phyloP scores from a whole-genome alignment of 148 eudicot species.

The Linanthus parryae region DNA sequence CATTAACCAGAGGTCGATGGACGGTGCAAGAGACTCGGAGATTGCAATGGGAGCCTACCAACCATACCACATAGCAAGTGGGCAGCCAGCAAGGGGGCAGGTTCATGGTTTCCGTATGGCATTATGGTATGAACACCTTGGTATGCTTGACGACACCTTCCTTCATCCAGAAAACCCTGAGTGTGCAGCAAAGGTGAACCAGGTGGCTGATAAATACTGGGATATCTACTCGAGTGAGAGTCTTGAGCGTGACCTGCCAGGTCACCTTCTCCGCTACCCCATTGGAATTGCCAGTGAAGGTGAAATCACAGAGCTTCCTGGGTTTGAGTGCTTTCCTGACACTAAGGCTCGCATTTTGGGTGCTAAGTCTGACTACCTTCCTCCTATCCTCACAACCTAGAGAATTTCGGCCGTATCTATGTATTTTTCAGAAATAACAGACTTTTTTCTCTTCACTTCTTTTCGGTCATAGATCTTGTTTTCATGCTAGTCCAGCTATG shows the following conservation, averaged over 20 bases:
- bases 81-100: conserved; percentile 55
- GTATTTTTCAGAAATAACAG: too few species aligned
- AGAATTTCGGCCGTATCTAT: too few species aligned
- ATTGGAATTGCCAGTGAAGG: conserved; percentile 67
- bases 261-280: conserved; percentile 84
- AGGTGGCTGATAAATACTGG: conserved; percentile 67
- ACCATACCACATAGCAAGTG: conserved; percentile 42
- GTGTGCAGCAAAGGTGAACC: conserved; percentile 57
- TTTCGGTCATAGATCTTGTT: too few species aligned
- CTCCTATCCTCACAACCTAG: conserved; percentile 79
- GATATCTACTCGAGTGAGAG: conserved; percentile 52
- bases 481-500: too few species aligned
- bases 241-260: conserved; percentile 60
- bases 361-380: conserved; percentile 64
- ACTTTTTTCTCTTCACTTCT: too few species aligned
- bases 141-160: conserved; percentile 68
- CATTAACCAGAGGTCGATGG: conserved; percentile 88
- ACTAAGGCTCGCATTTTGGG: conserved; percentile 73
- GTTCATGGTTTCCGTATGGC: conserved; percentile 81
- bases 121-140: conserved; percentile 86
- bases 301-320: conserved; percentile 53
- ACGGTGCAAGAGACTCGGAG: conserved; percentile 72
- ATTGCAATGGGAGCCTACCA: conserved; percentile 87
- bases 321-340: conserved; percentile 71
- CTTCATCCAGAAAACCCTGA: conserved; percentile 40